phyloP scores from a whole-genome alignment of 2,329 filamentous ascomycete genomes.

The Zymoseptoria passerinii region DNA sequence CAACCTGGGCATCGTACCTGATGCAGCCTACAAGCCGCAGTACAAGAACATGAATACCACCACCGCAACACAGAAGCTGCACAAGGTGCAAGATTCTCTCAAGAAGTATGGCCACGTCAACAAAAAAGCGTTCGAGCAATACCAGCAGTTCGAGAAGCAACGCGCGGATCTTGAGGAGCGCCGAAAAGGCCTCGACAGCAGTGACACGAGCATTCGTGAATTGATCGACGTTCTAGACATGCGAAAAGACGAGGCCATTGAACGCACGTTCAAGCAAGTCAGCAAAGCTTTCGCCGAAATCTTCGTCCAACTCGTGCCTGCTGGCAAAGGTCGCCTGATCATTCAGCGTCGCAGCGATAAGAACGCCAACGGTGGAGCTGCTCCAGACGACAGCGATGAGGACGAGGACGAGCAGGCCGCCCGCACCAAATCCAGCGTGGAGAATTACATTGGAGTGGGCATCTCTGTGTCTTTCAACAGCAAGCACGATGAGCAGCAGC shows the following conservation, averaged over 20 bases:
- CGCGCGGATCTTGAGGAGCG: slow-evolving; percentile 79
- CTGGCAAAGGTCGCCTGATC: slow-evolving; percentile 80
- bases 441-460: slow-evolving; percentile 92
- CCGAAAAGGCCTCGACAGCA: slow-evolving; percentile 76
- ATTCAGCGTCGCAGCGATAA: slow-evolving; percentile 86
- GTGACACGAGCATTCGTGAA: slow-evolving; percentile 80
- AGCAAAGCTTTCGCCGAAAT: slow-evolving; percentile 86
- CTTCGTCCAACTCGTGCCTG: slow-evolving; percentile 90
- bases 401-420: slow-evolving; percentile 52
- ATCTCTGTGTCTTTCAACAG: slow-evolving; percentile 99
- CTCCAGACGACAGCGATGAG: slow-evolving; percentile 34
- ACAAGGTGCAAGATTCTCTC: slow-evolving; percentile 83
- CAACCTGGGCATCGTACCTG: slow-evolving; percentile 83
- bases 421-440: slow-evolving; percentile 48
- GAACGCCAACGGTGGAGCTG: slow-evolving; percentile 44
- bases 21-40: slow-evolving; percentile 77
- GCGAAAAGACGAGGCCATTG: slow-evolving; percentile 94
- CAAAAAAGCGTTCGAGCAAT: slow-evolving; percentile 99
- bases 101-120: slow-evolving; percentile 98
- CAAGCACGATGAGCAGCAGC: slow-evolving; percentile 95
- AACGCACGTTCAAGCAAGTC: slow-evolving; percentile 97
- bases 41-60: slow-evolving; percentile 78
- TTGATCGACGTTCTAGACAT: slow-evolving; percentile 88
- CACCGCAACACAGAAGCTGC: slow-evolving; percentile 57
- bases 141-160: slow-evolving; percentile 91